These are phyloP conservation scores for Plantago coronopus DNA, from an alignment of 305 asterid species.

Conservation along the genomic window DNA sequence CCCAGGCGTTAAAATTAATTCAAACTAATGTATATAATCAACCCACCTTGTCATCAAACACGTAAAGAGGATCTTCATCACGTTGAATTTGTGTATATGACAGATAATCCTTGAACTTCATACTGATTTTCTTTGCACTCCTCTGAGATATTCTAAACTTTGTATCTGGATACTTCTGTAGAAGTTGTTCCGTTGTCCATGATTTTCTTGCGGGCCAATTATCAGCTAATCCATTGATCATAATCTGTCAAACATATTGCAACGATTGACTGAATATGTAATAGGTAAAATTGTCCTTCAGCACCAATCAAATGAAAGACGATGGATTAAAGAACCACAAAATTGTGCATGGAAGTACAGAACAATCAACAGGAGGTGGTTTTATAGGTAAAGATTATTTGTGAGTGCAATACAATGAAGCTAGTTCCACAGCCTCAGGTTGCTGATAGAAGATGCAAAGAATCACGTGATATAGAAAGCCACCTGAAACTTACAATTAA, in stretches of 20 bases:
- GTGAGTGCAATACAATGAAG: background rate
- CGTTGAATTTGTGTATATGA: slow-evolving; percentile 76
- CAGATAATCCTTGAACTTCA: slow-evolving; percentile 77
- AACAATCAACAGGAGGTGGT: background rate
- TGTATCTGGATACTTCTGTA: slow-evolving; percentile 58
- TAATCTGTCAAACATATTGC: slow-evolving; percentile 44
- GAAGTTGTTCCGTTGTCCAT: slow-evolving; percentile 74
- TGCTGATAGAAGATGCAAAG: slow-evolving; percentile 7
- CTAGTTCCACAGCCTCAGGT: background rate
- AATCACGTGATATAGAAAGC: slow-evolving; percentile 5
- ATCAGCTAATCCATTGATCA: slow-evolving; percentile 77
- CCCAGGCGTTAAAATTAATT: slow-evolving; percentile 21
- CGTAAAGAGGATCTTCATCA: slow-evolving; percentile 94
- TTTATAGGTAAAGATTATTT: background rate
- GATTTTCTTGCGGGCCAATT: slow-evolving; percentile 81
- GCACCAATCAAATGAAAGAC: slow-evolving; percentile 21
- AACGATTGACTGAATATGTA: slow-evolving; percentile 16
- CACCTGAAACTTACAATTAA: slow-evolving; percentile 9
- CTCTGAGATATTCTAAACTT: slow-evolving; percentile 78
- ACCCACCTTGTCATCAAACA: slow-evolving; percentile 81
- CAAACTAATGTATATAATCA: slow-evolving; percentile 22
- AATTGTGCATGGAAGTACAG: background rate
- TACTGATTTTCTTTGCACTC: slow-evolving; percentile 62
- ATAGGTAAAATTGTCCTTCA: slow-evolving; percentile 11
- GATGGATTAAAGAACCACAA: slow-evolving; percentile 12